Conservation (phyloP, 2,329 filamentous ascomycete genomes). For the Dothiorella sarmentorum region DNA sequence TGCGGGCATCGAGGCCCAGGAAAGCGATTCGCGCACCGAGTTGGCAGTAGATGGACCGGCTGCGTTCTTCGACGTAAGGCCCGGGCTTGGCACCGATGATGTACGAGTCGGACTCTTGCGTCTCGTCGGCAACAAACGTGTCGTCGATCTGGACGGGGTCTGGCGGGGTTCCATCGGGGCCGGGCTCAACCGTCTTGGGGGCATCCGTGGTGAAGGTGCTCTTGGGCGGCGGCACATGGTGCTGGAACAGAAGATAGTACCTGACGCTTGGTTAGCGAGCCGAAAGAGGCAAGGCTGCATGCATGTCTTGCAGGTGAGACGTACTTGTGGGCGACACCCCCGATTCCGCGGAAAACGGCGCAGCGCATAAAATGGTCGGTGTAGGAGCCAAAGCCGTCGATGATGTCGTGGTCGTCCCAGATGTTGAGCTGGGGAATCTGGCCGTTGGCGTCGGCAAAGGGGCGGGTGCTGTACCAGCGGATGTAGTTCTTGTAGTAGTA, state of each 20-base stretch:
- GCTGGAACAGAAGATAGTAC: slow-evolving; percentile 64
- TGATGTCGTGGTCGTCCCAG: slow-evolving; percentile 65
- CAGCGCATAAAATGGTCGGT: slow-evolving; percentile 66
- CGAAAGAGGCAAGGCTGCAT: neutral
- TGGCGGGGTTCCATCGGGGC: slow-evolving; percentile 50
- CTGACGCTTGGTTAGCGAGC: slow-evolving; percentile 34
- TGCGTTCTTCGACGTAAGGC: slow-evolving; percentile 61
- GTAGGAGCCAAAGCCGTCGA: slow-evolving; percentile 64
- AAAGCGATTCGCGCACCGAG: slow-evolving; percentile 64
- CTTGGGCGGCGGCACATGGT: slow-evolving; percentile 77
- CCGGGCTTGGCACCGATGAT: slow-evolving; percentile 73
- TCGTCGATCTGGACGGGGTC: slow-evolving; percentile 72
- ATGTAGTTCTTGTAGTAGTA: slow-evolving; percentile 62
- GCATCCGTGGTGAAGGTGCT: slow-evolving; percentile 82
- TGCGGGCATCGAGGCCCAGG: slow-evolving; percentile 57
- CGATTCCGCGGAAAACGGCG: slow-evolving; percentile 62
- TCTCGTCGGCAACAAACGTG: slow-evolving; percentile 64
- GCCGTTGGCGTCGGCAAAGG: slow-evolving; percentile 58
- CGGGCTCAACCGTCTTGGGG: slow-evolving; percentile 48
- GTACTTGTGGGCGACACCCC: slow-evolving; percentile 51
- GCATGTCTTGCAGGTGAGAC: no score
- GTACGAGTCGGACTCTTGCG: slow-evolving; percentile 64
- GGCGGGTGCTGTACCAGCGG: slow-evolving; percentile 66
- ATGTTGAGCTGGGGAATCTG: slow-evolving; percentile 63
- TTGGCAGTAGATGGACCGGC: slow-evolving; percentile 60